Evolutionary conservation across 108 stramenopile species (phyloP), one percentile per base, ranked within the genome.

Genomic region (Skeletonema potamos): DNA sequence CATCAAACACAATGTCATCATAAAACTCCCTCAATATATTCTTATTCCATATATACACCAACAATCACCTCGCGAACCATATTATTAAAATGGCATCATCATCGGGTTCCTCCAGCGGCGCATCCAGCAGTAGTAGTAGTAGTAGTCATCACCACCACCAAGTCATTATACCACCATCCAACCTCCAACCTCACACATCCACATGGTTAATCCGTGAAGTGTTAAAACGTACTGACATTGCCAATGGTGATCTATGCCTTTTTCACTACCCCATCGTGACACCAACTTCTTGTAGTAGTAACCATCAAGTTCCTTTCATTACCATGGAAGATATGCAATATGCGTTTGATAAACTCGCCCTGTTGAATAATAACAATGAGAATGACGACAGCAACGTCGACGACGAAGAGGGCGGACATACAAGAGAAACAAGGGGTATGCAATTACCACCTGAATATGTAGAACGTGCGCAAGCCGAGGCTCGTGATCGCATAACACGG

Each of bases 181-280:
- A 22, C n/a, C 7, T 27, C 15, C 13, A 27, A n/a, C n/a, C 27
- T 15, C 28, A 28, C 33, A 4, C 20, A 32, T 43, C 64, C 9
- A 1, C 56, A 17, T 74, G 73, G 73, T 24, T 74, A 20, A 30
- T 43, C 10, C 30, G 11, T 29, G 54, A 66, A 9, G 11, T 74
- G 10, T 27, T 74, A 0, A 46, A 65, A 36, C 48, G 64, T 30
- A 74, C 54, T 26, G 73, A 74, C 33, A 30, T 61, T 1, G n/a
- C 58, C 58, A 68, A 63, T 32, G 76, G 76, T 12, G 76, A 77
- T 20, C 64, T 77, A 12, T 77, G 68, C 28, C 32, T 77, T 7
- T 77, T 70, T 51, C 76, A 77, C 30, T 77, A 64, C 9, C 48
- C 48, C 7, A 6, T n/a, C n/a, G n/a, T 51, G 22, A 33, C 18